Evolutionary conservation across 352 stramenopile genomes (phyloP).

Genomic region (Bremia lactucae): DNA sequence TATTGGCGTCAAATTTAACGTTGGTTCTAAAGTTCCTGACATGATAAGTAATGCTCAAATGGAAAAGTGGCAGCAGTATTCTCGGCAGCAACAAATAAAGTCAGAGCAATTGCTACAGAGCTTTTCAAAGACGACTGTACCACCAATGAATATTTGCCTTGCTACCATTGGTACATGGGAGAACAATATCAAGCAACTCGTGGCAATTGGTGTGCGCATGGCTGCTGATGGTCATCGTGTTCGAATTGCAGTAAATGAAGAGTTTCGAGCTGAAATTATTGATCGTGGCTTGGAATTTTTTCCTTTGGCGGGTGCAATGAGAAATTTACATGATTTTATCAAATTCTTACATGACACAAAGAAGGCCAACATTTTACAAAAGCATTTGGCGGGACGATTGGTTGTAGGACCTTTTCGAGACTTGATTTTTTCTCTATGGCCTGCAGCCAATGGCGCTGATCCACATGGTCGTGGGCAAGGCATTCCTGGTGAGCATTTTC

Average conservation of each 20-base stretch:
- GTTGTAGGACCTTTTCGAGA: slow-evolving; percentile 19
- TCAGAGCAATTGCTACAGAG: slow-evolving; percentile 12
- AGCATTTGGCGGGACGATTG: slow-evolving; percentile 12
- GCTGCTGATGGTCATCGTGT: slow-evolving; percentile 65
- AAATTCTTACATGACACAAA: slow-evolving; percentile 27
- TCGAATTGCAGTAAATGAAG: slow-evolving; percentile 61
- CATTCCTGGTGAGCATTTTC: slow-evolving; percentile 26
- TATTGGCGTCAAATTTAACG: slow-evolving; percentile 20
- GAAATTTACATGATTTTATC: slow-evolving; percentile 26
- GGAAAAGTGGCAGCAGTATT: slow-evolving; percentile 18
- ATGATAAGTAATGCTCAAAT: slow-evolving; percentile 11
- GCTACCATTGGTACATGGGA: slow-evolving; percentile 36
- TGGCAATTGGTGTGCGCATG: slow-evolving; percentile 51
- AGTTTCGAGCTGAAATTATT: slow-evolving; percentile 45
- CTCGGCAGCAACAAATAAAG: slow-evolving; percentile 16
- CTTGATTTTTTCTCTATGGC: slow-evolving; percentile 29
- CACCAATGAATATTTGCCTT: slow-evolving; percentile 36
- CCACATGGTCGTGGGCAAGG: slow-evolving; percentile 16
- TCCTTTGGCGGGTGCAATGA: slow-evolving; percentile 21
- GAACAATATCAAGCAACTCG: slow-evolving; percentile 45
- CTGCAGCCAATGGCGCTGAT: slow-evolving; percentile 17
- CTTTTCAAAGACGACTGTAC: slow-evolving; percentile 8
- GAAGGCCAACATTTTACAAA: slow-evolving; percentile 15
- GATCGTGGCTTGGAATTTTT: slow-evolving; percentile 39
- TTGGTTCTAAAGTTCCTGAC: slow-evolving; percentile 11